Percentiles rank a stretch among this genome's conserved stretches.
phyloP scores from a whole-genome alignment of 2,329 filamentous ascomycete genomes.

The Blastomyces silverae region DNA sequence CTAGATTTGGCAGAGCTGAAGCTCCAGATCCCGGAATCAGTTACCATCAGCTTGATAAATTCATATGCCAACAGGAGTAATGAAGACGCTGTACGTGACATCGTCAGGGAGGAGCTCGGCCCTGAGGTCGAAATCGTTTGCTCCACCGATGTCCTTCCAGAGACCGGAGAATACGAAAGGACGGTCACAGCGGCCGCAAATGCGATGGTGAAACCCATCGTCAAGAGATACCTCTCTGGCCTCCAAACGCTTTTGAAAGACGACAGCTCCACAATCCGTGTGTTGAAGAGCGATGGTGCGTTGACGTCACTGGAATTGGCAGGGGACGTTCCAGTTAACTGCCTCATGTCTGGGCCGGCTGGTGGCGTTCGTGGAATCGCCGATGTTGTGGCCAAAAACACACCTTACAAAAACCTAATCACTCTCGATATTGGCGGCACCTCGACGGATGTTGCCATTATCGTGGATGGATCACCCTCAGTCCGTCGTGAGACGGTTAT shows the following conservation, averaged over 20 bases:
- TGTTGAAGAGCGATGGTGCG: constrained; percentile 45
- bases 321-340: constrained; percentile 44
- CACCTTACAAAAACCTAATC: constrained; percentile 45
- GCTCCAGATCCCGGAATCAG: constrained; percentile 40
- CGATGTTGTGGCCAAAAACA: constrained; percentile 42
- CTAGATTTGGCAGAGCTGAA: constrained; percentile 36
- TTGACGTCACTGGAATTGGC: constrained; percentile 43
- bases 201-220: constrained; percentile 44
- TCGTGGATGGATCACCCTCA: constrained; percentile 40
- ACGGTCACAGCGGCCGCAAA: constrained; percentile 46
- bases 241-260: constrained; percentile 36
- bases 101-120: constrained; percentile 42
- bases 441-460: constrained; percentile 45
- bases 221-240: constrained; percentile 42
- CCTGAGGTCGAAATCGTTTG: constrained; percentile 41
- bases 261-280: constrained; percentile 42
- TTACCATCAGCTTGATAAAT: constrained; percentile 45
- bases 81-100: constrained; percentile 36
- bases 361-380: constrained; percentile 46
- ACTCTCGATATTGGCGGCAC: constrained; percentile 49
- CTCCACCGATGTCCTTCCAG: constrained; percentile 43
- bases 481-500: constrained; percentile 45
- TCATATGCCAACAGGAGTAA: constrained; percentile 43
- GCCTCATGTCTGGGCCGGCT: constrained; percentile 47
- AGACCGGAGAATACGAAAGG: constrained; percentile 46